A percentile compares a stretch with the other conserved stretches of the same genome.
These are phyloP conservation scores for Persicaria maculosa DNA, from an alignment of 148 eudicot species.

Conservation along the genomic window DNA sequence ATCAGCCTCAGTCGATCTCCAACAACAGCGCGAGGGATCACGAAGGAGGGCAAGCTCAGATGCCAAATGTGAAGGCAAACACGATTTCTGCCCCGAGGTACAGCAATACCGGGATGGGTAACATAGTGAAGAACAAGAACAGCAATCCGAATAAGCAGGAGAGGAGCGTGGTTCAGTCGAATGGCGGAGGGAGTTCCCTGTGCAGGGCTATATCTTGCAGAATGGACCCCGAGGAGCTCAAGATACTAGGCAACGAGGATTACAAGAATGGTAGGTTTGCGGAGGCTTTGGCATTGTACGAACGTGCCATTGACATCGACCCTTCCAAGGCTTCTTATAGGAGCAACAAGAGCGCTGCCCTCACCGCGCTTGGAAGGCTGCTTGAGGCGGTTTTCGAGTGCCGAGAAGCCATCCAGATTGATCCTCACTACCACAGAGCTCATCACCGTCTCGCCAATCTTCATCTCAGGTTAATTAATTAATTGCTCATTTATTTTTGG, in stretches of 20 bases:
- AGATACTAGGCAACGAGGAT: constrained; percentile 90
- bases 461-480: constrained; percentile 47
- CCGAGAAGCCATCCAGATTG: constrained; percentile 79
- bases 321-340: constrained; percentile 83
- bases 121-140: constrained; percentile 37
- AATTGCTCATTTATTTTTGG: neutral
- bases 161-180: neutral
- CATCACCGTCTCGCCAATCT: constrained; percentile 85
- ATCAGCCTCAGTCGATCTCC: neutral
- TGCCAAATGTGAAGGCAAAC: neutral
- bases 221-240: constrained; percentile 93
- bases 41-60: neutral
- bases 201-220: constrained; percentile 84
- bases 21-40: neutral
- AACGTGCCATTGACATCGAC: constrained; percentile 80
- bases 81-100: constrained; percentile 18
- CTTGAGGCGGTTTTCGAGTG: constrained; percentile 93
- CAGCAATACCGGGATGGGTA: constrained; percentile 39
- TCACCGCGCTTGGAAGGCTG: constrained; percentile 80
- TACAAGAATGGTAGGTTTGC: constrained; percentile 86
- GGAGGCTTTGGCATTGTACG: constrained; percentile 84
- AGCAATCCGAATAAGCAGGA: constrained; percentile 2
- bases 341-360: constrained; percentile 88
- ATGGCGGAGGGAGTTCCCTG: constrained; percentile 33
- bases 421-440: constrained; percentile 83